Base-by-base conservation (phyloP, 139 green algal species). In the Closterium sp. region DNA sequence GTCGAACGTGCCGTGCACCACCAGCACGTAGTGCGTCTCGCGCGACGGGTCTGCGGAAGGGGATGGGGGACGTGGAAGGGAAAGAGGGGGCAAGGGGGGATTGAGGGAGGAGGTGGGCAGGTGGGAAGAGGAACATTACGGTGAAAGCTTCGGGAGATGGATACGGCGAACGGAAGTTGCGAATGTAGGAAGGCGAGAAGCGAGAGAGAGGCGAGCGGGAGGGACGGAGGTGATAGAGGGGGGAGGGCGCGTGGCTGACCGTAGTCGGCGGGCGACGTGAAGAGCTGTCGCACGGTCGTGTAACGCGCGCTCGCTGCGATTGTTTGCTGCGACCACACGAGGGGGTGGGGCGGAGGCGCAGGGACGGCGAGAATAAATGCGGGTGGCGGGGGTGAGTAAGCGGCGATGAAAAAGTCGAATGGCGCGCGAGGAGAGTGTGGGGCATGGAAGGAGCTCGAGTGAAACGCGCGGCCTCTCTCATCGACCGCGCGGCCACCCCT, bases 1-100 rank as follows among this genome's bases (percentile, higher is more conserved):
- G 30, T 90, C 84, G 28, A 89, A 93, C 32, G 79, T 93, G n/a
- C 90, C 90, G 31, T 93, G 90, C 19, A 93, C 34, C 73, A 93
- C 84, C 19, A 90, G 86, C 31, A 93, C 84, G 30, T 93, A 93
- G 70, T 93, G 90, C 5, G 90, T 93, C 87, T 93, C 84, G 10
- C 17, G 24, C 17, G 87, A 19, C 31, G 87, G 87, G 30, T 87
- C 85, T 87, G 85, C 85, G 85, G n/a, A 27, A 19, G 9, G 4
- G 86, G 30, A 9, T 11, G 86, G 19, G 86, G 31, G 86, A 89
- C 27, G 6, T n/a, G 17, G 30, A 89, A 19, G 13, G 31, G 13
- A 9, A 6, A 62, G 19, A 50, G 86, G 13, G 31, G 31, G 17
- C 1, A 31, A 27, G 31, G 31, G 31, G 31, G 86, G 86, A 31